Base-by-base conservation (phyloP, 2,329 filamentous ascomycete species). In the Fusarium drepaniforme region DNA sequence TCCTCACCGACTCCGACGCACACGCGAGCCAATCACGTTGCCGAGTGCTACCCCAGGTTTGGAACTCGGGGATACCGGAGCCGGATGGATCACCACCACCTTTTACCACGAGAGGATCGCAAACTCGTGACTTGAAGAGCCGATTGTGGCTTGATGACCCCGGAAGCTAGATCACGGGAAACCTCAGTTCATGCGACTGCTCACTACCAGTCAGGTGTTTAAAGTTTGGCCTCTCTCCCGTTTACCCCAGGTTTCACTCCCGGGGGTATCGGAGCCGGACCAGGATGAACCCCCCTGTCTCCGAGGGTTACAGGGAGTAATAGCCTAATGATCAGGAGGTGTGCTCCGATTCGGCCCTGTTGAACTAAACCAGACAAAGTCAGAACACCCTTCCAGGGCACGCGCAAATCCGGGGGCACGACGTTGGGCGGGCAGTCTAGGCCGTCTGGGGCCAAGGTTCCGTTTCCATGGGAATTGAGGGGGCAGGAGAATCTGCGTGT, bases 341-440 rank as follows among this genome's bases (percentile, higher is more conserved):
- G 33, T 28, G 30, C 33, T 40, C n/a, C 38, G 21, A 64, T 64
- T 64, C 61, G 61, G 33, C 23, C 58, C 37, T 37, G 18, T 12
- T 64, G 25, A 40, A 25, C 61, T 40, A 58, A 40, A 62, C n/a
- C 46, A 30, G 53, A 18, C 51, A 73, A 61, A 40, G 37, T 67
- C 72, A 65, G 64, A 46, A 68, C 64, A 72, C 70, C 70, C 38
- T 35, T 51, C 46, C 57, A 38, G 66, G 42, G 66, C 40, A 58
- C 51, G 42, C 51, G 62, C 72, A 75, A 75, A 75, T 75, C 72
- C 49, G 72, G 73, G 72, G 73, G 35, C 35, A 75, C 73, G 63
- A 75, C 73, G 63, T 71, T 59, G 73, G 56, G 65, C 73, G 73
- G 73, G 38, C 58, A 65, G 35, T 30, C 18, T 57, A 71, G 61